Base-by-base conservation (phyloP, 1,139 yeast genomes). In the Suhomyces terraborum region DNA sequence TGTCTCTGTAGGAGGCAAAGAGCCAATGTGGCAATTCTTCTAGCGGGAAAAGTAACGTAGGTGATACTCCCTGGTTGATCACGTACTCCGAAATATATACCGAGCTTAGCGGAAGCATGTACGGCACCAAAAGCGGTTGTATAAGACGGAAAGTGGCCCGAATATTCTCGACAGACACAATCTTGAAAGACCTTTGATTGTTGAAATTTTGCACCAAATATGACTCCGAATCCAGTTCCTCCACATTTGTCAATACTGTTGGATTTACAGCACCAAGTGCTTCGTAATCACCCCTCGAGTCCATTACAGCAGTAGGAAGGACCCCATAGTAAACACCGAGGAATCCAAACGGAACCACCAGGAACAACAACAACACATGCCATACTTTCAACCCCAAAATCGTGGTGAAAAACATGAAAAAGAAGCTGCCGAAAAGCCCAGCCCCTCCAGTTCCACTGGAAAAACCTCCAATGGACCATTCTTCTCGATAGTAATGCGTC, bases 391-490 rank as follows among this genome's bases (percentile, higher is more conserved):
- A 46, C 1, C 65, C 63, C 17, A 69, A 28, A 9, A 73, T 43
- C 42, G 67, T 70, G 18, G 77, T 72, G 49, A 72, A 45, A n/a
- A 70, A 34, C 65, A 73, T 53, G 46, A 67, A 72, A 25, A 66
- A 41, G 43, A 70, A 70, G 53, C 95, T 82, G 0, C 98, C 98
- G 16, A 80, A 75, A 3, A 91, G 62, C 0, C 98, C 98, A 0
- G 98, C 98, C 9, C 88, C 95, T 1, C 98, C 98, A 0, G 98
- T 93, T 0, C 98, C 98, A 10, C 89, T 78, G 26, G 95, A 85
- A 78, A 94, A 93, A 0, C 95, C 97, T 36, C 86, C 82, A 35
- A 93, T 69, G 3, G 96, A 74, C 36, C 52, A 42, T 14, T 64
- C 58, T 24, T 74, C 73, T 14, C 71, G 71, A 54, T 77, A 83